Conservation (phyloP, 2,329 filamentous ascomycete species). For the Cercospora zeae-maydis region DNA sequence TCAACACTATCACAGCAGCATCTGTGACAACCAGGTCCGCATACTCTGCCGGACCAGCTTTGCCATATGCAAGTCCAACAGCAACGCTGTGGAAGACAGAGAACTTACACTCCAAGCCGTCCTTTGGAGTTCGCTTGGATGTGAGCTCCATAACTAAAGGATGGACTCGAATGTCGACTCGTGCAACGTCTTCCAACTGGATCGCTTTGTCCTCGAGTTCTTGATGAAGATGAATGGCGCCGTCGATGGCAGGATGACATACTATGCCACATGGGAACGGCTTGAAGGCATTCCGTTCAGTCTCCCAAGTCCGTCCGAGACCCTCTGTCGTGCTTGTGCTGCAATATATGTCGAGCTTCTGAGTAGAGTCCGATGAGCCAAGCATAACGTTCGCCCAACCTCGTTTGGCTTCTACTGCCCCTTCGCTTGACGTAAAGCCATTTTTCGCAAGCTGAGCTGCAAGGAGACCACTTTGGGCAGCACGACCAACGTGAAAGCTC, state of each 20-base stretch:
- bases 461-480: constrained; percentile 52
- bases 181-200: constrained; percentile 36
- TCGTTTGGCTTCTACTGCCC: constrained; percentile 51
- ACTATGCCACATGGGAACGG: constrained; percentile 58
- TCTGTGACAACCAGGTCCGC: constrained; percentile 48
- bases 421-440: constrained; percentile 48
- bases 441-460: constrained; percentile 47
- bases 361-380: constrained; percentile 37
- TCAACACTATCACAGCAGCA: constrained; percentile 40
- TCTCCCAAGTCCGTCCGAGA: constrained; percentile 48
- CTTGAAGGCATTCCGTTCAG: constrained; percentile 54
- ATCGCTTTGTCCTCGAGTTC: constrained; percentile 37
- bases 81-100: constrained; percentile 55
- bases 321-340: constrained; percentile 32
- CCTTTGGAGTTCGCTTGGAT: constrained; percentile 48
- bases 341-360: constrained; percentile 37
- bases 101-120: constrained; percentile 54
- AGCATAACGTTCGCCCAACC: constrained; percentile 54
- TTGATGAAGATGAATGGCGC: constrained; percentile 46
- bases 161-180: constrained; percentile 47
- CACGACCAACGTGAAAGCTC: constrained; percentile 53
- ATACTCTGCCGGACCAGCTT: constrained; percentile 52
- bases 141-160: constrained; percentile 54
- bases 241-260: constrained; percentile 55
- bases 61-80: constrained; percentile 50